These are phyloP conservation scores for Penicillium paradoxum DNA, from an alignment of 495 filamentous ascomycete genomes.

Conservation along the genomic window DNA sequence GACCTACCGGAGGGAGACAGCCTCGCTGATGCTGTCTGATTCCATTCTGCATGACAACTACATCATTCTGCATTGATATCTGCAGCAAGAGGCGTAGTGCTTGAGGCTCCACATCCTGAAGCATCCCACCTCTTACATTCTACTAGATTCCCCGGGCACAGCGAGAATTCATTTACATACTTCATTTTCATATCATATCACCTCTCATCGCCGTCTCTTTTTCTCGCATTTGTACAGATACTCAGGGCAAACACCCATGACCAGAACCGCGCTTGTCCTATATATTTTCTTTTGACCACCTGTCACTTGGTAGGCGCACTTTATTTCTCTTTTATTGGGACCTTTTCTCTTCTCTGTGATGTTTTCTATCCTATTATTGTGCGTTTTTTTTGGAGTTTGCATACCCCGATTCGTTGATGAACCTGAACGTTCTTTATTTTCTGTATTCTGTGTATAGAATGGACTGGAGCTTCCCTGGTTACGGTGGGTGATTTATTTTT, in stretches of 20 bases:
- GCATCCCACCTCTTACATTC: conserved; percentile 15
- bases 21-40: neutral
- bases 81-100: conserved; percentile 12
- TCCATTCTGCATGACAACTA: conserved; percentile 1
- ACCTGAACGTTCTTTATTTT: neutral
- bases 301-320: too few relatives aligned
- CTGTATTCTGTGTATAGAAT: conserved; percentile 1
- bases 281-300: neutral
- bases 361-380: conserved; percentile 1
- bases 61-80: conserved; percentile 2
- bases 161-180: conserved; percentile 17
- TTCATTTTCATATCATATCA: conserved; percentile 7
- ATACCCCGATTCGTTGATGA: conserved; percentile 8
- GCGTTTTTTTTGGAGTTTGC: conserved; percentile 1
- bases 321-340: neutral
- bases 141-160: conserved; percentile 31
- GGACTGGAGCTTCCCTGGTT: conserved; percentile 1
- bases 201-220: neutral
- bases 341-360: neutral
- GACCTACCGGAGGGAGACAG: neutral
- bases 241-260: neutral
- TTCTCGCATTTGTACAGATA: conserved; percentile 1
- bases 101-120: conserved; percentile 11
- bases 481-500: neutral
- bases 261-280: neutral